phyloP scores from a whole-genome alignment of 2,329 filamentous ascomycete genomes.

The Fulvia fulva region DNA sequence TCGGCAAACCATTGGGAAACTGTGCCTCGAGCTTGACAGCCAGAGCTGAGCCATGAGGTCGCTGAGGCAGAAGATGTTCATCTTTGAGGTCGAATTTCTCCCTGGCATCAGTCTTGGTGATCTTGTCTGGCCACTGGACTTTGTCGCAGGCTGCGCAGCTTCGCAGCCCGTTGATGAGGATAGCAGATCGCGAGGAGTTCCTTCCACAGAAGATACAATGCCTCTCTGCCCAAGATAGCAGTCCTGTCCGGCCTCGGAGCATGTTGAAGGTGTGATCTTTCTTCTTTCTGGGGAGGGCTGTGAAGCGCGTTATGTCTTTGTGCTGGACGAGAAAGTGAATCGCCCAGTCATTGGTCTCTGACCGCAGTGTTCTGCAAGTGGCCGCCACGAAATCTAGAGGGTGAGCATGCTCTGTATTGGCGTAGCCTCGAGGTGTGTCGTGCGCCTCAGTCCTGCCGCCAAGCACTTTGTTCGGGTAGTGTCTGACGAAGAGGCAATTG shows the following conservation, averaged over 20 bases:
- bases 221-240: slow-evolving; percentile 24
- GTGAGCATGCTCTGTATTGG: slow-evolving; percentile 6
- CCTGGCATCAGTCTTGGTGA: slow-evolving; percentile 29
- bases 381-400: slow-evolving; percentile 23
- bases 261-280: slow-evolving; percentile 7
- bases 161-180: slow-evolving; percentile 28
- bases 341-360: slow-evolving; percentile 28
- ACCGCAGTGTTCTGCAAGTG: slow-evolving; percentile 22
- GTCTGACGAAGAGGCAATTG: slow-evolving; percentile 26
- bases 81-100: slow-evolving; percentile 22
- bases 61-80: slow-evolving; percentile 22
- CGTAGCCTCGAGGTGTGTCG: neutral
- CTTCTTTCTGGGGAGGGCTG: slow-evolving; percentile 6
- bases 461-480: slow-evolving; percentile 21
- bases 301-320: slow-evolving; percentile 22
- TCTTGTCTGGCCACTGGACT: slow-evolving; percentile 30
- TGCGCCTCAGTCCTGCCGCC: neutral
- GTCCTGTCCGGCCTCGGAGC: slow-evolving; percentile 12
- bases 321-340: slow-evolving; percentile 26
- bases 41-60: neutral
- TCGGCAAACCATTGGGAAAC: slow-evolving; percentile 9
- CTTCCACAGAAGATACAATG: slow-evolving; percentile 34
- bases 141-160: slow-evolving; percentile 31
- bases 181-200: slow-evolving; percentile 21
- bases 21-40: neutral